These are phyloP conservation scores for Rhodamnia rubescens DNA, from an alignment of 345 rosid genomes.

Conservation along the genomic window DNA sequence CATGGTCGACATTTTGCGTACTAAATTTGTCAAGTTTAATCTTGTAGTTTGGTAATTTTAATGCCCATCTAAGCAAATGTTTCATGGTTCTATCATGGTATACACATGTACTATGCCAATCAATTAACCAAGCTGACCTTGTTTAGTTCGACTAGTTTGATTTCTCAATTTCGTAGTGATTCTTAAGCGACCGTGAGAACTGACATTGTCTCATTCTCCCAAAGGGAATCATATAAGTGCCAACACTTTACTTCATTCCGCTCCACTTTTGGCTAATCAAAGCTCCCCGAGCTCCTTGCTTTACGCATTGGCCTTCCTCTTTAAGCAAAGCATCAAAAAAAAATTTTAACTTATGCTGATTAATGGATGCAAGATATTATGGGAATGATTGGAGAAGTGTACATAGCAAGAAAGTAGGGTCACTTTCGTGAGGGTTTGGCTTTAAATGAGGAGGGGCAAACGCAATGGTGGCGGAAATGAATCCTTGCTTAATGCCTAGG, in stretches of 20 bases:
- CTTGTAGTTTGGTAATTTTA: background rate
- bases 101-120: background rate
- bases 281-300: background rate
- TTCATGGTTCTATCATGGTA: background rate
- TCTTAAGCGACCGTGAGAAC: background rate
- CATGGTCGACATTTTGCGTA: background rate
- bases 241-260: background rate
- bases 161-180: background rate
- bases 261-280: background rate
- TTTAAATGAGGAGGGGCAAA: background rate
- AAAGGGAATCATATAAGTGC: background rate
- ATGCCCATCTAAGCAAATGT: background rate
- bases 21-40: background rate
- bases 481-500: background rate
- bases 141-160: background rate
- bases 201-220: background rate
- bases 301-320: background rate
- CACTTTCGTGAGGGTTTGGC: background rate
- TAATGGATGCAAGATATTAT: background rate
- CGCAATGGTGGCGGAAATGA: background rate
- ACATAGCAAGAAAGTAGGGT: background rate
- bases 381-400: background rate
- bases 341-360: background rate
- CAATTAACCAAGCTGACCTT: background rate
- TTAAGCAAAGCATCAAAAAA: background rate